A percentile compares a stretch with the other conserved stretches of the same genome.
These are phyloP conservation scores for Acanthamoeba culbertsoni DNA, from an alignment of 208 protist genomes.

Conservation along the genomic window DNA sequence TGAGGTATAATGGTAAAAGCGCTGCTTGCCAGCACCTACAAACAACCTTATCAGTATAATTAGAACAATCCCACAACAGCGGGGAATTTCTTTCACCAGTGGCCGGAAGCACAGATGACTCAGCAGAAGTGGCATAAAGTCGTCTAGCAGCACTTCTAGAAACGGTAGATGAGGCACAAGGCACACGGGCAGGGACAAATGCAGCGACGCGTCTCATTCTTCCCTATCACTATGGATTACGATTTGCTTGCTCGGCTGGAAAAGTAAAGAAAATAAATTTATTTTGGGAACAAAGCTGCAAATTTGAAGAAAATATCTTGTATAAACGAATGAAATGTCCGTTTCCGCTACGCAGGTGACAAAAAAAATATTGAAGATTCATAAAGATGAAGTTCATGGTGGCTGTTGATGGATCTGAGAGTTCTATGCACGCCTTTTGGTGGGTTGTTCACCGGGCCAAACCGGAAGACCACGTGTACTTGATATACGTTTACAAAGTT, in stretches of 20 bases:
- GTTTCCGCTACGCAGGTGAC: background rate
- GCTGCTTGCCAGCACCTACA: background rate
- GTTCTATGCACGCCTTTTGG: background rate
- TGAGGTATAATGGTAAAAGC: background rate
- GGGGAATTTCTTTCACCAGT: background rate
- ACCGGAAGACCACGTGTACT: background rate
- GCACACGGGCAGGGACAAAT: background rate
- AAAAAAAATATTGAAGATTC: background rate
- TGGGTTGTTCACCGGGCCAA: background rate
- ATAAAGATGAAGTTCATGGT: background rate
- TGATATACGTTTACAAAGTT: background rate
- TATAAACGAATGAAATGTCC: background rate
- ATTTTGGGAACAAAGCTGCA: too few species aligned
- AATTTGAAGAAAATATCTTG: too few species aligned
- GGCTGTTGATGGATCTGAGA: background rate
- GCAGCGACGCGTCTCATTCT: background rate
- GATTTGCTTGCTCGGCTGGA: too few species aligned
- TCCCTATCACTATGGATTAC: background rate
- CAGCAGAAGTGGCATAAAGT: background rate
- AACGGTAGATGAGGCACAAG: background rate
- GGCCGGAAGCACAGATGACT: background rate
- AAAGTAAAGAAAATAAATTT: too few species aligned
- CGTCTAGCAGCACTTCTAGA: background rate
- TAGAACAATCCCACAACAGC: background rate
- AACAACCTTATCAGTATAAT: background rate